These are phyloP conservation scores for Torulaspora delbrueckii DNA, from an alignment of 805 yeast species.

Conservation along the genomic window DNA sequence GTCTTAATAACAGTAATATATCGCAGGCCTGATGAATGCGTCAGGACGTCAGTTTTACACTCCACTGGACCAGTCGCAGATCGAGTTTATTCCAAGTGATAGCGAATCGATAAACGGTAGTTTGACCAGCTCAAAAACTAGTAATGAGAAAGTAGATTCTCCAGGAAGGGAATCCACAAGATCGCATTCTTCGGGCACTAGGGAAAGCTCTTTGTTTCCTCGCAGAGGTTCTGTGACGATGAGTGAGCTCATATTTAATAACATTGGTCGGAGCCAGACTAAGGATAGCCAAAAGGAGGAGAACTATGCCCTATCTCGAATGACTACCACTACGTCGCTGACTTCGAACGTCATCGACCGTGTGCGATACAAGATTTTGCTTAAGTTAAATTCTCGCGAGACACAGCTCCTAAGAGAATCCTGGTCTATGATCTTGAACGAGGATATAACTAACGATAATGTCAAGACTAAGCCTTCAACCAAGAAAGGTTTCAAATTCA, in stretches of 20 bases:
- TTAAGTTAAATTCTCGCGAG: conserved; percentile 33
- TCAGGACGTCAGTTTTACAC: conserved; percentile 9
- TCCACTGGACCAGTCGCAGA: conserved; percentile 22
- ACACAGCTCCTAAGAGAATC: conserved; percentile 35
- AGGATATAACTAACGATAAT: conserved; percentile 24
- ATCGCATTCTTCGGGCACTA: not conserved
- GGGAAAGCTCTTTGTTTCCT: conserved; percentile 1
- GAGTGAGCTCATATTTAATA: conserved; percentile 11
- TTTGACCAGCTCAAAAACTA: not conserved
- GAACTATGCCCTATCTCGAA: conserved; percentile 16
- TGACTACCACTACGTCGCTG: conserved; percentile 17
- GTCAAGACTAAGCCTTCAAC: conserved; percentile 3
- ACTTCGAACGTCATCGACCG: conserved; percentile 20
- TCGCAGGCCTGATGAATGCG: not conserved
- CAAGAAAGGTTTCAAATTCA: not conserved
- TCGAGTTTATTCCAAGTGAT: conserved; percentile 20
- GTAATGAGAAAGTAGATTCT: not conserved
- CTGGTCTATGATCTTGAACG: conserved; percentile 39
- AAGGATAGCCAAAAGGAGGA: conserved; percentile 10
- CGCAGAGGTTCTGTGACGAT: conserved; percentile 10
- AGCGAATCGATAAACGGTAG: conserved; percentile 12
- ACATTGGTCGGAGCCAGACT: conserved; percentile 6
- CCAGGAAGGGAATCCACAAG: not conserved
- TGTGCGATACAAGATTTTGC: conserved; percentile 26
- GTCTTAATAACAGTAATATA: too few relatives aligned